phyloP scores from a whole-genome alignment of 441 rosid genomes.

The Pelargonium citronellum region DNA sequence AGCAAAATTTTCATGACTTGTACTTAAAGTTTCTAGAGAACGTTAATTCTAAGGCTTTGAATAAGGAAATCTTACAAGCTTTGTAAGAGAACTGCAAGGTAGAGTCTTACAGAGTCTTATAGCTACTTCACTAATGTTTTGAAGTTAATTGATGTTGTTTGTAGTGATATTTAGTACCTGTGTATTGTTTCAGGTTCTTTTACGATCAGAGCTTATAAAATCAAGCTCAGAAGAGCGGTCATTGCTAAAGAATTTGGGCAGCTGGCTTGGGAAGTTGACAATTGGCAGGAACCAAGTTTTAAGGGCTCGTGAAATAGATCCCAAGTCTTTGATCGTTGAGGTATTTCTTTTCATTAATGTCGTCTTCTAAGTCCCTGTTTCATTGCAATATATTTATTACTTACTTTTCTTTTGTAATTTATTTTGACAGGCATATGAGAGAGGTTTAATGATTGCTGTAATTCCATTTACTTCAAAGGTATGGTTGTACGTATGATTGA shows the following conservation, averaged over 20 bases:
- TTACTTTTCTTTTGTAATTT: neutral
- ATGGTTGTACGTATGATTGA: constrained; percentile 16
- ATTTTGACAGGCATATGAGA: constrained; percentile 82
- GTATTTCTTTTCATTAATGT: constrained; percentile 32
- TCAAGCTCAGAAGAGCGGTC: constrained; percentile 97
- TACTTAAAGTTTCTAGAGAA: constrained; percentile 95
- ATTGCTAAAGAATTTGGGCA: constrained; percentile 90
- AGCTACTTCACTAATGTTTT: constrained; percentile 1
- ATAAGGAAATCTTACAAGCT: constrained; percentile 83
- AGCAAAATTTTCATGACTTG: constrained; percentile 94
- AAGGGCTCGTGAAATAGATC: constrained; percentile 94
- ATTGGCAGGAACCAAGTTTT: constrained; percentile 91
- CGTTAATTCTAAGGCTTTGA: constrained; percentile 73
- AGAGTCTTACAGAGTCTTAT: constrained; percentile 28
- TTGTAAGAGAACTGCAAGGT: constrained; percentile 99
- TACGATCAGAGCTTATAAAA: constrained; percentile 96
- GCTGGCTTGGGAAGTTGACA: constrained; percentile 99
- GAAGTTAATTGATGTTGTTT: neutral
- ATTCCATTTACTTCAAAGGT: constrained; percentile 99
- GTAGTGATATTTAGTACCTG: constrained; percentile 11
- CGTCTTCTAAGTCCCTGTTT: constrained; percentile 6
- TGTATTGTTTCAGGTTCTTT: constrained; percentile 61
- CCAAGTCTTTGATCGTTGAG: constrained; percentile 94
- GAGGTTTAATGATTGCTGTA: constrained; percentile 98
- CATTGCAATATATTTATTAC: constrained; percentile 11